A percentile compares a stretch with the other conserved stretches of the same genome.
These are phyloP conservation scores for Eragrostis curvula DNA, from an alignment of 176 grass and related monocot species.

Conservation along the genomic window DNA sequence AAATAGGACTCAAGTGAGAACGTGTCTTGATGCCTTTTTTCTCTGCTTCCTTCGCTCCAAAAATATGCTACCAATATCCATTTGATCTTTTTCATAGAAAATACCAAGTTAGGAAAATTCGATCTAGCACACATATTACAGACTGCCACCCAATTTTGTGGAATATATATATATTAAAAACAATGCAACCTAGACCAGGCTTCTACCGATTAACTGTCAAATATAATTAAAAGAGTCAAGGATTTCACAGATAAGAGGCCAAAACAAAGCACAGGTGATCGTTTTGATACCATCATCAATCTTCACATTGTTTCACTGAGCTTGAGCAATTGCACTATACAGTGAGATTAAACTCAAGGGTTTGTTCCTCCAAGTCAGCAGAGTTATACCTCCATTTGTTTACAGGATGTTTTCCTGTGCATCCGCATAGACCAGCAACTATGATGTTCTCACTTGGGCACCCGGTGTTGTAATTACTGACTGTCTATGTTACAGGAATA, in stretches of 20 bases:
- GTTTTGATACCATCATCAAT: not conserved
- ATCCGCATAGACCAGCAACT: not conserved
- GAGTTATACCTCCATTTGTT: not conserved
- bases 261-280: not conserved
- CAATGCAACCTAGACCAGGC: not conserved
- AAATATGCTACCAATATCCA: not conserved
- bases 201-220: not conserved
- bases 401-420: slow-evolving; percentile 1
- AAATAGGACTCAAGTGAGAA: not conserved
- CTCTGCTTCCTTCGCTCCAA: not conserved
- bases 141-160: not conserved
- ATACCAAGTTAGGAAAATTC: not conserved
- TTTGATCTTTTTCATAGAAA: slow-evolving; percentile 21
- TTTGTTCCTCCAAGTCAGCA: not conserved
- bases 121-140: not conserved
- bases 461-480: not conserved
- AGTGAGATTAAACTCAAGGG: not conserved
- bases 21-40: not conserved
- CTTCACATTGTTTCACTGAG: not conserved
- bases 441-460: slow-evolving; percentile 4
- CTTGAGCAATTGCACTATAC: slow-evolving; percentile 2
- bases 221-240: not conserved
- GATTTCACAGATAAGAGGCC: not conserved
- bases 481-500: slow-evolving; percentile 5
- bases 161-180: not conserved